phyloP scores from a whole-genome alignment of 768 basidiomycete genomes.

The Tremella yokohamensis region DNA sequence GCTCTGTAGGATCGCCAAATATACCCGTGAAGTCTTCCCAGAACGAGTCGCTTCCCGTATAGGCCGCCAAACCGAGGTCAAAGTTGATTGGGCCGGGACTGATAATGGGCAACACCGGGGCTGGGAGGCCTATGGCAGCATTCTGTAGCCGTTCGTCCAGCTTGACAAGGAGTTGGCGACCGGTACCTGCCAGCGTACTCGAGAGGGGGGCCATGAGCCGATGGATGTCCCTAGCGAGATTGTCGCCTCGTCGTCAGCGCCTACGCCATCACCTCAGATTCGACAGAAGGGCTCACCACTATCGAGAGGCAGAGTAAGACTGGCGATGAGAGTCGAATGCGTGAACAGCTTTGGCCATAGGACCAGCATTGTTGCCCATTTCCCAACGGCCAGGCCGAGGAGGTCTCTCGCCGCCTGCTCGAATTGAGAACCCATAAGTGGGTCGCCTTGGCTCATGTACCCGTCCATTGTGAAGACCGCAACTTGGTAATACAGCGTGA shows the following conservation, averaged over 20 bases:
- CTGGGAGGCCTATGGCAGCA: neutral
- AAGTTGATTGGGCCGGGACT: neutral
- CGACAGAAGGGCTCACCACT: neutral
- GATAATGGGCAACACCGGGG: too few relatives aligned
- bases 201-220: neutral
- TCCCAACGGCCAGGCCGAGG: neutral
- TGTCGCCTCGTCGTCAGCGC: neutral
- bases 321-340: neutral
- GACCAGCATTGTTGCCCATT: neutral
- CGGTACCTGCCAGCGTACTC: neutral
- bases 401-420: neutral
- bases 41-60: conserved; percentile 7
- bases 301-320: neutral
- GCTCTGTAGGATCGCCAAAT: neutral
- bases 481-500: neutral
- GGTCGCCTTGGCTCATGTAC: neutral
- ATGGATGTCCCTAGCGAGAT: neutral
- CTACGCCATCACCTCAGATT: neutral
- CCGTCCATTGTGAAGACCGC: neutral
- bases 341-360: conserved; percentile 9
- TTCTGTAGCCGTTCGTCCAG: neutral
- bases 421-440: neutral
- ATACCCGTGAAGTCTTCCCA: conserved; percentile 7
- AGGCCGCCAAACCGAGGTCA: neutral
- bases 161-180: neutral